Evolutionary conservation across 1,139 yeast species (phyloP), one percentile per base, ranked within the genome.

Genomic region (Spathaspora sp.): DNA sequence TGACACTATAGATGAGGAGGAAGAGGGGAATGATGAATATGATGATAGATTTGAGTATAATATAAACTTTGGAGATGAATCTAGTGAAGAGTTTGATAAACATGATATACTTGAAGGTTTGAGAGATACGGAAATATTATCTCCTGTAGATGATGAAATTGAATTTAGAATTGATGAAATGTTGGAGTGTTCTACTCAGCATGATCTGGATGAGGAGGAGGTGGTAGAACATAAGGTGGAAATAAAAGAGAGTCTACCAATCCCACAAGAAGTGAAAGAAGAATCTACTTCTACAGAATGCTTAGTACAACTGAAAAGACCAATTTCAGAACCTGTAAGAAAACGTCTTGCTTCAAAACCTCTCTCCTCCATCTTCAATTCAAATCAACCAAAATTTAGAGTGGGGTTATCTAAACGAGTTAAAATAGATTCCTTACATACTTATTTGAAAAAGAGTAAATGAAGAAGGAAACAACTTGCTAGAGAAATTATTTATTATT

Each of bases 371-470:
- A 48, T 56, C 17, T 41, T 55, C 27, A 33, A 23, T 11, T 11
- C 37, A 8, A 47, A 42, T 29, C 54, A 52, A 38, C 50, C 43
- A n/a, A 46, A 39, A 26, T 41, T 51, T 39, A 56, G 68, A 45
- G 68, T 68, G 7, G 76, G 76, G 3, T 59, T 71, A 41, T 69
- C 70, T 4, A 64, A 57, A 48, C 54, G 58, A 39, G 47, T 50
- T 17, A 63, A 56, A 43, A 56, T 71, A 3, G 75, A 68, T 27
- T 56, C 73, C 10, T 57, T 70, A 44, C 76, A 71, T 54, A 54
- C 56, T 41, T 51, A 56, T 39, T 42, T 60, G 41, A 50, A 45
- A 37, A 48, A 39, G 40, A 37, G 26, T 16, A 37, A 29, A 17
- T 27, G 17, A 25, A 26, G 10, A 24, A 8, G 11, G 20, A 15